These are phyloP conservation scores for Pochonia chlamydosporia DNA, from an alignment of 2,329 filamentous ascomycete genomes.

Conservation along the genomic window DNA sequence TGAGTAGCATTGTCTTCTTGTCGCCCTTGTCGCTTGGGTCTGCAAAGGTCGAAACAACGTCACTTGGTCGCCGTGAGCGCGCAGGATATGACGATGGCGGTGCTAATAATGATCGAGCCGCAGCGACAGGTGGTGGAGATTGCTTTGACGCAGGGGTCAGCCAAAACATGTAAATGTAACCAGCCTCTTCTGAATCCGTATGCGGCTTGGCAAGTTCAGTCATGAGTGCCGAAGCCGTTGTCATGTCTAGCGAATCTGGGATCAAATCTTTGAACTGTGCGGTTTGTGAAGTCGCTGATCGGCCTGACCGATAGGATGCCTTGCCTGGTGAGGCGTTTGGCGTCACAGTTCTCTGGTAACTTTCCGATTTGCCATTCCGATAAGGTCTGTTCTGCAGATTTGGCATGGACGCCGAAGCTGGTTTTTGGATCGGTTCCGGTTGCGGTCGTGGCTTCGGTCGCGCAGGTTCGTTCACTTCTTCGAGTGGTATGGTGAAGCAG, in stretches of 20 bases:
- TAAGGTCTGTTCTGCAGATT: neutral
- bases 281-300: conserved; percentile 25
- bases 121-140: conserved; percentile 49
- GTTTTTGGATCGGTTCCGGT: conserved; percentile 38
- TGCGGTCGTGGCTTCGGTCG: conserved; percentile 32
- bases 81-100: conserved; percentile 37
- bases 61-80: conserved; percentile 43
- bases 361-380: neutral
- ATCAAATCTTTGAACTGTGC: conserved; percentile 48
- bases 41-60: conserved; percentile 48
- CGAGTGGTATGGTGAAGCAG: conserved; percentile 46
- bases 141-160: conserved; percentile 61
- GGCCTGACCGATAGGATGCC: conserved; percentile 21
- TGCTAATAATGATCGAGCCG: conserved; percentile 52
- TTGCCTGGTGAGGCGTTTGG: conserved; percentile 22
- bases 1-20: conserved; percentile 60
- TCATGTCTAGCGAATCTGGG: conserved; percentile 58
- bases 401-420: conserved; percentile 16
- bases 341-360: conserved; percentile 2
- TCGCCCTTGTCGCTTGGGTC: conserved; percentile 18
- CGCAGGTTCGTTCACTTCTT: conserved; percentile 32
- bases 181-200: conserved; percentile 65
- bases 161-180: conserved; percentile 99
- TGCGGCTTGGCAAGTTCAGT: conserved; percentile 69
- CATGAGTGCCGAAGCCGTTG: conserved; percentile 64